A percentile compares a stretch with the other conserved stretches of the same genome.
Conservation (phyloP, 352 stramenopile species). For the Peronospora belbahrii region DNA sequence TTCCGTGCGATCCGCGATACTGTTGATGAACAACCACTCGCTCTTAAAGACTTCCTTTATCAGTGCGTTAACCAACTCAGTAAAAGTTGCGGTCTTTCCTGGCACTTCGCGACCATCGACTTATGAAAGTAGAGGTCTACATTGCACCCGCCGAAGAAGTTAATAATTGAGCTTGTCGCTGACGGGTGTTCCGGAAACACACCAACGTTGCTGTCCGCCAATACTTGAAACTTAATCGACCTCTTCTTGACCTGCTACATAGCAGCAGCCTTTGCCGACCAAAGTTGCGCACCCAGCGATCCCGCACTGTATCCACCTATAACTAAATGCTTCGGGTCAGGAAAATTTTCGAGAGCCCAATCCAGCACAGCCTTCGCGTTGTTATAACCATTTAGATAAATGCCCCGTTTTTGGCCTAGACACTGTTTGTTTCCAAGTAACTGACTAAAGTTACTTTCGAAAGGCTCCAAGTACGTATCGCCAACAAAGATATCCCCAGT, state of each 20-base stretch:
- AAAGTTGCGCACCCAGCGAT: constrained; percentile 35
- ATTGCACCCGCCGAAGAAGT: constrained; percentile 39
- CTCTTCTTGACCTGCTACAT: constrained; percentile 41
- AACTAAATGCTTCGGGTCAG: constrained; percentile 36
- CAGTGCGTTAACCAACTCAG: constrained; percentile 25
- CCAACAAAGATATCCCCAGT: constrained; percentile 55
- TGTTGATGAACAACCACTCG: constrained; percentile 47
- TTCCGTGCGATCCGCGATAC: constrained; percentile 37
- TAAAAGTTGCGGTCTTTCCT: constrained; percentile 22
- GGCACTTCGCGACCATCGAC: constrained; percentile 19
- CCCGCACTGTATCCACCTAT: constrained; percentile 45
- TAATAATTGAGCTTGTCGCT: constrained; percentile 27
- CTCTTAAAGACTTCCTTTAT: constrained; percentile 20
- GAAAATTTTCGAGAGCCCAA: constrained; percentile 51
- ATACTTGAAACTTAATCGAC: constrained; percentile 31
- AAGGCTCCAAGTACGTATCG: constrained; percentile 12
- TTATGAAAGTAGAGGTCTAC: constrained; percentile 24
- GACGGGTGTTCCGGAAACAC: constrained; percentile 32
- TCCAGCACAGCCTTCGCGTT: constrained; percentile 47
- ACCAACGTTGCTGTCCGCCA: constrained; percentile 44
- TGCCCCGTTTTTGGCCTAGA: constrained; percentile 27
- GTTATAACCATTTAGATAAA: constrained; percentile 44
- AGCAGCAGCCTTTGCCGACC: constrained; percentile 28
- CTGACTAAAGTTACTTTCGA: constrained; percentile 20
- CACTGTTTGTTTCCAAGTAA: constrained; percentile 32